Conservation (phyloP, 2,329 filamentous ascomycete genomes). For the Fusarium lyarnte region DNA sequence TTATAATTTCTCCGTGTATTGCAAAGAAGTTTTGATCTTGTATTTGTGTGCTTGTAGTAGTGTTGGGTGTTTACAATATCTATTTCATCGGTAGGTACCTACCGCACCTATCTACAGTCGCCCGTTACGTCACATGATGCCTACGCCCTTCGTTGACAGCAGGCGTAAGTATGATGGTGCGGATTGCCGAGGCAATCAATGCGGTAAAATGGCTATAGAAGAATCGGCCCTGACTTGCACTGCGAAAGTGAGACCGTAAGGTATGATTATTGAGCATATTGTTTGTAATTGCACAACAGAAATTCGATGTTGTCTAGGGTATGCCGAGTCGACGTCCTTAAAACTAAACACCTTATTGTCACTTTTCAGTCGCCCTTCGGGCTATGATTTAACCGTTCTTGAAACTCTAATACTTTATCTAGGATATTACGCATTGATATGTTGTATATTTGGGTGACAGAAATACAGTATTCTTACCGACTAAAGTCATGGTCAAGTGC, state of each 20-base stretch:
- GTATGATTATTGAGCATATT: not conserved
- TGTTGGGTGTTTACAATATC: not conserved
- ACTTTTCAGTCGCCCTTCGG: not conserved
- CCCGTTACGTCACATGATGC: slow-evolving; percentile 34
- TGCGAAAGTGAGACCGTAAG: not conserved
- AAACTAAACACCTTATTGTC: not conserved
- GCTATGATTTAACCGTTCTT: not conserved
- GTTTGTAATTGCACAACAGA: not conserved
- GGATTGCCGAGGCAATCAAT: not conserved
- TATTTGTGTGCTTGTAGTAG: not conserved
- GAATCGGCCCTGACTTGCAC: not conserved
- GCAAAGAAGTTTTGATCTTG: not conserved
- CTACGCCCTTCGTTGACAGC: slow-evolving; percentile 27
- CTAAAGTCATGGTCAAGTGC: not conserved
- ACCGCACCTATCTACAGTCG: not conserved
- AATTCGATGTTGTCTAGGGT: not conserved
- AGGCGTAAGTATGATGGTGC: not conserved
- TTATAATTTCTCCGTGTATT: not conserved
- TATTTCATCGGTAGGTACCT: not conserved
- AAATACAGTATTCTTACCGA: not conserved
- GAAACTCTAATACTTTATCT: not conserved
- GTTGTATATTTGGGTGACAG: not conserved
- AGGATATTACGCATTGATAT: not conserved
- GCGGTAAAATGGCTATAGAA: not conserved
- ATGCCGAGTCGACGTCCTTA: not conserved